Percentiles rank a stretch among this genome's conserved stretches.
Conservation (phyloP, 352 stramenopile species). For the Globisporangium paddicum region DNA sequence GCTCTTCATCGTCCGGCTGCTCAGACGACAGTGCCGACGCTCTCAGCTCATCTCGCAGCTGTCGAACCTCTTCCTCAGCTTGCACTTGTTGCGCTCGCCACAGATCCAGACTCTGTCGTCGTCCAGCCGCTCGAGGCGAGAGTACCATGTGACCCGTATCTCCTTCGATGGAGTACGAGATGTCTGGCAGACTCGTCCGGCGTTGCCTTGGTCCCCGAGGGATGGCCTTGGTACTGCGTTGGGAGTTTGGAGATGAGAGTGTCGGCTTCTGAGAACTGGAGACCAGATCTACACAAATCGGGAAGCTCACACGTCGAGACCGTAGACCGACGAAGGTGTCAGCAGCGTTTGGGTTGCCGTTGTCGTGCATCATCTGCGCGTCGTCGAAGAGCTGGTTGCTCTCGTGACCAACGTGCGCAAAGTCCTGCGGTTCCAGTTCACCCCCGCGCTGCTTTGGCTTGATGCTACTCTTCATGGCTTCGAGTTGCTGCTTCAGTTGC, state of each 20-base stretch:
- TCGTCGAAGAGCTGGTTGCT: slow-evolving; percentile 18
- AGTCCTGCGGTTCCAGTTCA: slow-evolving; percentile 17
- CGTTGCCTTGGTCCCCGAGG: slow-evolving; percentile 2
- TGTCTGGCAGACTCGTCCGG: slow-evolving; percentile 18
- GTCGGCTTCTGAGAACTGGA: slow-evolving; percentile 27
- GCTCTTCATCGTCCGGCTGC: slow-evolving; percentile 28
- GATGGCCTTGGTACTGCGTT: slow-evolving; percentile 5
- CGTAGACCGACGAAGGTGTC: slow-evolving; percentile 12
- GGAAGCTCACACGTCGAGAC: slow-evolving; percentile 8
- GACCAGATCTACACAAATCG: slow-evolving; percentile 23
- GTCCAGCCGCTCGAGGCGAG: slow-evolving; percentile 30
- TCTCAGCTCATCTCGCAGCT: slow-evolving; percentile 53
- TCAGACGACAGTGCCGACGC: slow-evolving; percentile 29
- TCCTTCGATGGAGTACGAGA: slow-evolving; percentile 1
- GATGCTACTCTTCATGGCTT: slow-evolving; percentile 32
- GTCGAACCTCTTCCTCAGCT: slow-evolving; percentile 31
- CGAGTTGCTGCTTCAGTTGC: slow-evolving; percentile 50
- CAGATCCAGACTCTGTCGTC: slow-evolving; percentile 47
- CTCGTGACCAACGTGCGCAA: slow-evolving; percentile 7
- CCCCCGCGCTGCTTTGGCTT: slow-evolving; percentile 4
- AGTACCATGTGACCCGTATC: not conserved
- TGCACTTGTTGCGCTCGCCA: slow-evolving; percentile 42
- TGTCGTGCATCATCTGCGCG: slow-evolving; percentile 11
- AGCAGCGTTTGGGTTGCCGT: slow-evolving; percentile 34
- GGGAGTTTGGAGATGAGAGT: slow-evolving; percentile 33